Evolutionary conservation across 1,139 yeast genomes (phyloP).

Genomic region (Citeromyces hawaiiensis): DNA sequence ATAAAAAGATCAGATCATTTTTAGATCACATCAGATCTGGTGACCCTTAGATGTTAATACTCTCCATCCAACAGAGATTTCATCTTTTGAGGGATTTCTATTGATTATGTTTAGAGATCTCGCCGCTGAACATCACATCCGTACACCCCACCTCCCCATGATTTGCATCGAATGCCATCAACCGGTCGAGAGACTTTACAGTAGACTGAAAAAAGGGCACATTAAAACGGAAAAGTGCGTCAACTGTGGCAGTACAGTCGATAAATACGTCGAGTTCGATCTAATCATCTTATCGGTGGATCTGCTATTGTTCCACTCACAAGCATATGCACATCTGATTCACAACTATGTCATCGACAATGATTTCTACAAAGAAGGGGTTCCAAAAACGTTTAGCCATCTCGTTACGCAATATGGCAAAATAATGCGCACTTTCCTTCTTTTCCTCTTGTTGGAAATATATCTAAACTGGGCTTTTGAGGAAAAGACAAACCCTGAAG

Average conservation of each 20-base stretch:
- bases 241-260: constrained; percentile 63
- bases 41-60: too few relatives aligned
- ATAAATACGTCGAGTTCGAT: constrained; percentile 86
- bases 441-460: constrained; percentile 76
- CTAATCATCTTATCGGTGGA: constrained; percentile 76
- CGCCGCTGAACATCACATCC: too few relatives aligned
- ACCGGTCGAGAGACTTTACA: constrained; percentile 52
- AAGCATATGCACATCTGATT: constrained; percentile 82
- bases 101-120: too few relatives aligned
- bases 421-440: constrained; percentile 33
- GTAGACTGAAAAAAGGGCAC: constrained; percentile 64
- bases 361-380: constrained; percentile 1
- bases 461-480: constrained; percentile 87
- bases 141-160: constrained; percentile 27
- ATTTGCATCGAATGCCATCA: constrained; percentile 80
- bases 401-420: constrained; percentile 5
- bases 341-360: constrained; percentile 32
- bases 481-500: constrained; percentile 35
- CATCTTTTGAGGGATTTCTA: too few relatives aligned
- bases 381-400: background rate
- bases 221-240: constrained; percentile 73
- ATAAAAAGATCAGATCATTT: too few relatives aligned
- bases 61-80: too few relatives aligned
- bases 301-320: constrained; percentile 68
- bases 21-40: too few relatives aligned